Evolutionary conservation across 805 yeast genomes (phyloP), one percentile per base, ranked within the genome.

Genomic region (Barnettozyma pratensis): DNA sequence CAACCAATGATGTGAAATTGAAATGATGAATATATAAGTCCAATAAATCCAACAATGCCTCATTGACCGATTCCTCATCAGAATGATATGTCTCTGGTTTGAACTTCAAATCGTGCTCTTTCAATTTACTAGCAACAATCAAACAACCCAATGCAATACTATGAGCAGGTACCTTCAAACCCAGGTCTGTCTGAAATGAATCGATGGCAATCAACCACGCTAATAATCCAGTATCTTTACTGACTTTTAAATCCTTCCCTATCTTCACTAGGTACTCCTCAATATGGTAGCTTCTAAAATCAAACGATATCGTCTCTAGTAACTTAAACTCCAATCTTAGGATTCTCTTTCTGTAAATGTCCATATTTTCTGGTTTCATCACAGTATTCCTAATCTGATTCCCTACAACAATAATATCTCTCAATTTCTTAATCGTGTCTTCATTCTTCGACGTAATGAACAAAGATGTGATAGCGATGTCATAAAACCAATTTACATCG

Each of bases 191-290:
- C 47, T 81, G 76, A 60, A 83, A 79, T 9, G 81, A 70, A 62
- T 90, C 97, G 56, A 80, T 80, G n/a, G 82, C 72, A 2, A 89
- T 73, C n/a, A 79, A 65, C 96, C 96, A 90, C 2, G 86, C 80
- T 37, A 79, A 63, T 54, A 74, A 69, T 5, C 83, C 75, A 9
- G 75, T 61, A 12, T 76, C 73, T 54, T 75, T 72, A 26, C 73
- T 69, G 11, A 81, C 52, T 2, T 66, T 62, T 43, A 75, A 68
- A 46, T 69, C 73, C 60, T 79, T 86, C 40, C 77, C 74, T 53
- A 77, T 73, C 56, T 84, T 83, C 19, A 87, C 74, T 8, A 86
- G 72, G 53, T 80, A 75, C 54, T 79, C 81, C 62, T 88, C 96
- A 29, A 80, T 74, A 44, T 79, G 79, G 45, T 80, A 80, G 39